A percentile compares a stretch with the other conserved stretches of the same genome.
Evolutionary conservation across 2,329 filamentous ascomycete species (phyloP).

Genomic region (Trichoderma sp.): DNA sequence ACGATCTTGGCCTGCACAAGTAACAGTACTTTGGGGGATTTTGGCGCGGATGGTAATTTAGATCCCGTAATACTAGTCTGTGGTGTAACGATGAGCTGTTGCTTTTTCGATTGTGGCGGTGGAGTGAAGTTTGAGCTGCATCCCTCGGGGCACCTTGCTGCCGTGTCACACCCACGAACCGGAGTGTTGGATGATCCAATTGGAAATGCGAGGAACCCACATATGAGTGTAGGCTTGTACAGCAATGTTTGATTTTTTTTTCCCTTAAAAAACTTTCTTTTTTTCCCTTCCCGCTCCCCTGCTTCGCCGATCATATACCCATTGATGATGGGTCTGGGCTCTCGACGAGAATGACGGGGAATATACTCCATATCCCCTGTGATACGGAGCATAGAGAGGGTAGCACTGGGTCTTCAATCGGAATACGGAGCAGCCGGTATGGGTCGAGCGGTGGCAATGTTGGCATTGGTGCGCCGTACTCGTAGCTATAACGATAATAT

Average conservation of each 20-base stretch:
- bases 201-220: not conserved
- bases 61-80: conserved; percentile 2
- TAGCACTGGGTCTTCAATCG: not conserved
- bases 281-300: not conserved
- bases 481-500: not conserved
- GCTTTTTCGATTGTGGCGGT: not conserved
- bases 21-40: not conserved
- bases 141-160: not conserved
- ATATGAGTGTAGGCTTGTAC: not conserved
- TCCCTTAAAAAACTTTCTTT: not conserved
- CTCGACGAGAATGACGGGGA: not conserved
- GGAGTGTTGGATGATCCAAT: not conserved
- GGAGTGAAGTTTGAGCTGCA: not conserved
- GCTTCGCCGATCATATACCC: not conserved
- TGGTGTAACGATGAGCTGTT: not conserved
- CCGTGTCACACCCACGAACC: not conserved
- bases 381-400: not conserved
- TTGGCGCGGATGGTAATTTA: conserved; percentile 7
- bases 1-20: conserved; percentile 2
- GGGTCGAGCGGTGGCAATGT: not conserved
- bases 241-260: not conserved
- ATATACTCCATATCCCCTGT: not conserved
- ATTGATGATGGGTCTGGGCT: not conserved
- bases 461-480: not conserved
- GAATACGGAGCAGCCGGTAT: not conserved